Percentiles rank a stretch among this genome's conserved stretches.
These are phyloP conservation scores for Mortierella sp. DNA, from an alignment of 371 early-diverging fungal genomes.

Conservation along the genomic window DNA sequence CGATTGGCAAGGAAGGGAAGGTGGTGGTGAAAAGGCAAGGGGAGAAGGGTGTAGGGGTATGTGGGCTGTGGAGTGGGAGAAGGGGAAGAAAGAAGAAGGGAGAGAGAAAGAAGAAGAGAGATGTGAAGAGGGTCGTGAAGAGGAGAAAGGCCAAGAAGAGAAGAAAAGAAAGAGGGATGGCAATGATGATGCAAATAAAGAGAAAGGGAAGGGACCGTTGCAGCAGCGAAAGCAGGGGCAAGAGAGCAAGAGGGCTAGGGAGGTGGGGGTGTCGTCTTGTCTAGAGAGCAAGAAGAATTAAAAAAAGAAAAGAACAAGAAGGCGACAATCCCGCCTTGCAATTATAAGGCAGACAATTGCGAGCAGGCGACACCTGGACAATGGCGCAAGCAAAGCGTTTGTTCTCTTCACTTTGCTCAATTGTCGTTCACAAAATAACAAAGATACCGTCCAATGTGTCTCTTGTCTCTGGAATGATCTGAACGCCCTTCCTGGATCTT, in stretches of 20 bases:
- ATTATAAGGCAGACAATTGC: too few species aligned
- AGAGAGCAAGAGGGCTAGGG: neutral
- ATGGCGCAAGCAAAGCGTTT: neutral
- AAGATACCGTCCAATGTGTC: neutral
- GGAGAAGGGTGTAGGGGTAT: neutral
- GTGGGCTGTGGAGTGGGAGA: neutral
- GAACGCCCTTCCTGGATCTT: neutral
- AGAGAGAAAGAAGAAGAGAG: neutral
- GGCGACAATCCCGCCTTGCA: neutral
- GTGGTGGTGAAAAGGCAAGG: neutral
- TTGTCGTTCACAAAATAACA: neutral
- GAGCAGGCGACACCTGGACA: too few species aligned
- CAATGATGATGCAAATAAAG: neutral
- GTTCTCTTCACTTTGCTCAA: too few species aligned
- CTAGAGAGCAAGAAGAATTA: slow-evolving; percentile 1
- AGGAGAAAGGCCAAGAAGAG: neutral
- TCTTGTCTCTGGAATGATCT: slow-evolving; percentile 5
- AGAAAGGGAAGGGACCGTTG: slow-evolving; percentile 20
- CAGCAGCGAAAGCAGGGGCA: neutral
- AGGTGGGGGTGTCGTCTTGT: neutral
- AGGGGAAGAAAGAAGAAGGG: neutral
- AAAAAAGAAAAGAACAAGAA: neutral
- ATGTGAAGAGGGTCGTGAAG: neutral
- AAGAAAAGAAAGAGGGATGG: neutral
- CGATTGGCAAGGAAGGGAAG: neutral